Evolutionary conservation across 2,329 filamentous ascomycete genomes (phyloP), one percentile per base, ranked within the genome.

Genomic region (Cyphellophora attinorum): DNA sequence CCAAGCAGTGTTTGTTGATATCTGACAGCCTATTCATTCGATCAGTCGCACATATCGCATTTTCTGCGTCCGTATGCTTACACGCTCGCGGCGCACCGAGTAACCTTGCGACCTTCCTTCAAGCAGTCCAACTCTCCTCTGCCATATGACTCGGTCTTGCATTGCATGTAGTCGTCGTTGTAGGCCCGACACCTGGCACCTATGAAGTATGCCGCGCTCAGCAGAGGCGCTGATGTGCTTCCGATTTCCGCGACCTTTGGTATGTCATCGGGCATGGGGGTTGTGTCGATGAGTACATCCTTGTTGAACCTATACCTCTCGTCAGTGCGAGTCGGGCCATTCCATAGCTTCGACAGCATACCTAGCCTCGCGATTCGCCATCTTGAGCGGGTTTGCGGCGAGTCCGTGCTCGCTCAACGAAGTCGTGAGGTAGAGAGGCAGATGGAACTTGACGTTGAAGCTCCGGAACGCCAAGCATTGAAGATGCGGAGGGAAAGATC

Each of bases 161-260:
- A 98, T 70, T 93, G 84, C 89, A 98, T 98, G 68, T 82, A 98
- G 67, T 98, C 91, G 70, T 98, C 91, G 65, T 96, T 96, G 73
- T 88, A 98, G 38, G 83, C 71, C 60, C 76, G 81, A 79, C 91
- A 98, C 57, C 89, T 81, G 49, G 86, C 88, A 45, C 91, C 91
- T 58, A 98, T 98, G 63, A 96, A 98, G 74, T 84, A 98, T 34
- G 85, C 79, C 19, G 91, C 91, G 47, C 85, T 93, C 40, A 93
- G 70, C 29, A 98, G 74, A 36, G 91, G 91, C 25, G 88, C 91
- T 38, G 89, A 96, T 55, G 81, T 93, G 56, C 85, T 76, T 55
- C 91, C 91, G 49, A 98, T 76, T 67, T 98, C 91, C 62, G 84
- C 75, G 61, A 98, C 91, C 58, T 85, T 79, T 54, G 91, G 91